These are phyloP conservation scores for Balansia obtecta DNA, from an alignment of 2,329 filamentous ascomycete genomes.

Conservation along the genomic window DNA sequence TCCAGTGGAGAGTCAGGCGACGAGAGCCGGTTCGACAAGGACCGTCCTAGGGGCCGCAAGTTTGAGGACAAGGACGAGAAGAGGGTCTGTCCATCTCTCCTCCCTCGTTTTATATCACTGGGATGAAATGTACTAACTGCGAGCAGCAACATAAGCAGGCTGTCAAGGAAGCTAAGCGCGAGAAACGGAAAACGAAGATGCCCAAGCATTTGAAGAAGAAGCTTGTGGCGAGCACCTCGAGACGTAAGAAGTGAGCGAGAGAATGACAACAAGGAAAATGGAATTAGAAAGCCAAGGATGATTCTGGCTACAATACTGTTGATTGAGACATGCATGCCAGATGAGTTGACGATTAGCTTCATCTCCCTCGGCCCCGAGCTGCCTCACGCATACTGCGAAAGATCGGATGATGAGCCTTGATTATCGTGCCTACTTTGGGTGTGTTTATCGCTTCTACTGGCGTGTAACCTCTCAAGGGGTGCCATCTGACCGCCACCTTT, in stretches of 20 bases:
- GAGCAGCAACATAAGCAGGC: conserved; percentile 61
- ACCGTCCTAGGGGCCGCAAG: conserved; percentile 63
- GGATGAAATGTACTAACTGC: conserved; percentile 12
- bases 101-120: background rate
- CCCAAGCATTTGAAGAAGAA: conserved; percentile 94
- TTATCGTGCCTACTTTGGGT: conserved; percentile 15
- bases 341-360: no score
- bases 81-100: conserved; percentile 36
- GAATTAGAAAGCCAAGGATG: conserved; percentile 1
- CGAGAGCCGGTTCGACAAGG: conserved; percentile 50
- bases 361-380: background rate
- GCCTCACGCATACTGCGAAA: no score
- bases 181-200: conserved; percentile 90
- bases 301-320: no score
- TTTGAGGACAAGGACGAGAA: conserved; percentile 90
- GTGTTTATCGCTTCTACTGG: conserved; percentile 16
- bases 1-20: conserved; percentile 30
- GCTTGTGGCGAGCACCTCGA: conserved; percentile 50
- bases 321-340: no score
- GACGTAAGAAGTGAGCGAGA: conserved; percentile 47
- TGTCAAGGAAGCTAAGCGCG: conserved; percentile 90
- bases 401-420: conserved; percentile 37
- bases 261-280: background rate
- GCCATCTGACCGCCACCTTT: conserved; percentile 4
- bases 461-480: conserved; percentile 26